Evolutionary conservation across 805 yeast genomes (phyloP), one percentile per base, ranked within the genome.

Genomic region (Nakazawaea wickerhamii): DNA sequence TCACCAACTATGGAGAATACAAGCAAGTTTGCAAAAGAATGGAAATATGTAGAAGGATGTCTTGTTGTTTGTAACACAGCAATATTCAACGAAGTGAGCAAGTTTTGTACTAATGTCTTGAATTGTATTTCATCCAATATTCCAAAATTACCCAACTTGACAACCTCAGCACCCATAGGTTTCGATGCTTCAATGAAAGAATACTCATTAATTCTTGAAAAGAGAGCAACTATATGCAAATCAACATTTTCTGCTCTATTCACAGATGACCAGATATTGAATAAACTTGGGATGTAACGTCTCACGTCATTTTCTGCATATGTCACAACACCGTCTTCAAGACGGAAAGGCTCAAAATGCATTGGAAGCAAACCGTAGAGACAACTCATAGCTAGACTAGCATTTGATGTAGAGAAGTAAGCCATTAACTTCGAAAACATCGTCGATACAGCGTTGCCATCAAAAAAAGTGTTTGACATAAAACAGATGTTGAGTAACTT

Each of bases 241-340:
- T 86, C 95, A 26, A 77, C 63, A 14, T 75, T 68, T 30, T 70
- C 55, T 50, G 68, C 58, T 45, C 68, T 61, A 50, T 72, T 61
- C 32, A 77, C 60, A 46, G 79, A 67, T 2, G 74, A 56, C 95
- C 96, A 88, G 34, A 85, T 61, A 47, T 84, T 79, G 50, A 86
- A 85, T 6, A 87, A 55, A 2, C 86, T 62, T 0, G 90, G 80
- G 22, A 86, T 56, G 50, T 81, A 79, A 48, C 78, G 48, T 7
- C 71, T 67, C 10, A 59, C 53, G 48, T 64, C 68, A 13, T 45
- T 36, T 21, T 49, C 44, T 9, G 51, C 48, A 42, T 57, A 62
- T 1, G 30, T 1, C 3, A 49, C 30, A 1, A 41, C 4, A 1
- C 58, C 62, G 35, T 50, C 51, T 7, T 23, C 43, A 2, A 40